Base-by-base conservation (phyloP, 1,284 basidiomycete species). In the Leccinum fallax region DNA sequence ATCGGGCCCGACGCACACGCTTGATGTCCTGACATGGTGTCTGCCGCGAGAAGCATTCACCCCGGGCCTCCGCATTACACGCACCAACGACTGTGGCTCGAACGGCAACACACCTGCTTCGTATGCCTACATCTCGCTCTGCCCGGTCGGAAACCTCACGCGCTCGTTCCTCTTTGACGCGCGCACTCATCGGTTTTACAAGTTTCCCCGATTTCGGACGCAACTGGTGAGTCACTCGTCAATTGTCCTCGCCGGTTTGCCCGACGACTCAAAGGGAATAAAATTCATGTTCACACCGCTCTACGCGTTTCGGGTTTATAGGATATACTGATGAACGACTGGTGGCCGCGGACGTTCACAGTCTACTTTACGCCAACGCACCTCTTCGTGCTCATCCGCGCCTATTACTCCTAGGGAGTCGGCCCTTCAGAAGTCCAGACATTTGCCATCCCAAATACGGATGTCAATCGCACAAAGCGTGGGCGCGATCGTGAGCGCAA, bases 361-460 rank as follows among this genome's bases (percentile, higher is more conserved):
- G 59, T 65, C 13, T 59, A 68, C 60, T 19, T 46, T 16, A 51
- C 49, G 24, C 49, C 49, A 51, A 51, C 48, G 5, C 48, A 51
- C 48, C 2, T 51, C 21, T 26, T 51, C 48, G 24, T 51, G 7
- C 8, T 26, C 48, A 51, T 0, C 48, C 48, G 24, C 4, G 2
- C 48, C 24, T 26, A 26, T 24, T 3, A 4, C 24, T 24, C 24
- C 24, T 0, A 24, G 4, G 24, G 24, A 24, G 24, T 26, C 21
- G 63, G 61, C 16, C 24, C 51, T 0, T 51, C 61, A 15, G 68
- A 71, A 52, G 49, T 26, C 26, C 67, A 70, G 52, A 66, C 43
- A 0, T 70, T 70, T 28, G 15, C 60, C 19, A 13, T 69, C 24
- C 69, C 67, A 8, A 9, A 26, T 26, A 0, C 24, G 24, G 15